A percentile compares a stretch with the other conserved stretches of the same genome.
Evolutionary conservation across 1,284 basidiomycete species (phyloP).

Genomic region (Sporisorium scitamineum): DNA sequence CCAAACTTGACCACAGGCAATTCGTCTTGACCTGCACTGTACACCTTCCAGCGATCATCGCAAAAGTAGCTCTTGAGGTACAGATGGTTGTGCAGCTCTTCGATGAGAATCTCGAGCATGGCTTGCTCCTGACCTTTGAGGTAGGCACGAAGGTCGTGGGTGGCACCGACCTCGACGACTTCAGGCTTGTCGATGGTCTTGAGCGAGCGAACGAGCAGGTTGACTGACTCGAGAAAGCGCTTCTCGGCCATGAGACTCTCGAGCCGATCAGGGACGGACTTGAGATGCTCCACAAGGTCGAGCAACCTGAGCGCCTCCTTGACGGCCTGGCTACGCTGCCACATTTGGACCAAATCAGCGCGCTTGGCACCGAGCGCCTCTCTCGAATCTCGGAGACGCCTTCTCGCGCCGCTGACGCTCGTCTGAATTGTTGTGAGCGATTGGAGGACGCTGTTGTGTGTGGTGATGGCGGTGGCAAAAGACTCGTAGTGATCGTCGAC

Average conservation of each 20-base stretch:
- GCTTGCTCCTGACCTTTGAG: conserved; percentile 81
- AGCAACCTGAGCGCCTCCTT: conserved; percentile 65
- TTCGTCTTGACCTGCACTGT: conserved; percentile 80
- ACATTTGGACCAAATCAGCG: conserved; percentile 68
- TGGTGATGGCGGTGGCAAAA: conserved; percentile 68
- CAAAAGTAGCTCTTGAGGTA: conserved; percentile 98
- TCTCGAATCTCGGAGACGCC: conserved; percentile 59
- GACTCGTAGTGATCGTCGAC: conserved; percentile 68
- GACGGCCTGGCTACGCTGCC: conserved; percentile 64
- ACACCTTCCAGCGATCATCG: conserved; percentile 89
- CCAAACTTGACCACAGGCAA: conserved; percentile 62
- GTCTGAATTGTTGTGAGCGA: conserved; percentile 58
- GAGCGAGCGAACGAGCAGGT: conserved; percentile 86
- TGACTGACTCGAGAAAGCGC: conserved; percentile 87
- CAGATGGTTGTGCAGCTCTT: conserved; percentile 96
- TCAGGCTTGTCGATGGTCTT: conserved; percentile 92
- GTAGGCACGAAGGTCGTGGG: conserved; percentile 88
- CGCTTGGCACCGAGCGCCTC: conserved; percentile 66
- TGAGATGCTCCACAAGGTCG: conserved; percentile 74
- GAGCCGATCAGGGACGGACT: conserved; percentile 88
- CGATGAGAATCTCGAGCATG: conserved; percentile 81
- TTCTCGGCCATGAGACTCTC: conserved; percentile 97
- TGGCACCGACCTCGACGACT: conserved; percentile 92
- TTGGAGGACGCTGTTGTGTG: conserved; percentile 63
- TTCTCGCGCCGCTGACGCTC: conserved; percentile 54